A percentile compares a stretch with the other conserved stretches of the same genome.
Evolutionary conservation across 768 basidiomycete species (phyloP).

Genomic region (Boletus rufocinnamomeus): DNA sequence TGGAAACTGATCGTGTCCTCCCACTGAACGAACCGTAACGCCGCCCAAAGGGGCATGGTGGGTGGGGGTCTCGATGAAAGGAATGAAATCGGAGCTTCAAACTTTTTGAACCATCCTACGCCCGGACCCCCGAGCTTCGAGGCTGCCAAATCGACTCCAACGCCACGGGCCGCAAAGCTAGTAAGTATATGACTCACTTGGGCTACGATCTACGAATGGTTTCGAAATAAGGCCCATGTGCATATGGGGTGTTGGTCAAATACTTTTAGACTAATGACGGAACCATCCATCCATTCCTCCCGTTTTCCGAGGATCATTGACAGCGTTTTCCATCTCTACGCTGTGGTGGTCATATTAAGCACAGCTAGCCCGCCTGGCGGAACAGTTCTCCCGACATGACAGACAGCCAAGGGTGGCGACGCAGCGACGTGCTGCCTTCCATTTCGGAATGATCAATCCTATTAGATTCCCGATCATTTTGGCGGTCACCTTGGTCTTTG

Average conservation of each 20-base stretch:
- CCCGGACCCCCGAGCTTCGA: neutral
- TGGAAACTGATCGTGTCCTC: conserved; percentile 20
- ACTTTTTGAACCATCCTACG: neutral
- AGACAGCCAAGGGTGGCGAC: neutral
- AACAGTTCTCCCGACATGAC: neutral
- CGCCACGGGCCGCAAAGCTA: neutral
- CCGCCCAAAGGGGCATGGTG: conserved; percentile 1
- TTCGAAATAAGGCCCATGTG: neutral
- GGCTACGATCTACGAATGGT: too few species aligned
- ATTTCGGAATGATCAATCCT: neutral
- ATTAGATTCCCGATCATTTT: too few species aligned
- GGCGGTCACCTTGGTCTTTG: neutral
- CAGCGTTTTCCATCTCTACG: neutral
- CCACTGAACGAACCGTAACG: conserved; percentile 7
- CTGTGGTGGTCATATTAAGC: neutral
- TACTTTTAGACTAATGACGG: neutral
- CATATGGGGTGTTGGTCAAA: neutral
- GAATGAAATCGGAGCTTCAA: conserved; percentile 17
- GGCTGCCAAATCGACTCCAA: neutral
- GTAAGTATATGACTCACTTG: neutral
- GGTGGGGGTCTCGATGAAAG: neutral
- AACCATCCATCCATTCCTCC: neutral
- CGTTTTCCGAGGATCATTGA: neutral
- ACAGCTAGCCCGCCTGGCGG: neutral
- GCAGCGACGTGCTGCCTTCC: neutral